Percentiles rank a stretch among this genome's conserved stretches.
These are phyloP conservation scores for Phlegmacium glaucopus DNA, from an alignment of 768 basidiomycete species.

Conservation along the genomic window DNA sequence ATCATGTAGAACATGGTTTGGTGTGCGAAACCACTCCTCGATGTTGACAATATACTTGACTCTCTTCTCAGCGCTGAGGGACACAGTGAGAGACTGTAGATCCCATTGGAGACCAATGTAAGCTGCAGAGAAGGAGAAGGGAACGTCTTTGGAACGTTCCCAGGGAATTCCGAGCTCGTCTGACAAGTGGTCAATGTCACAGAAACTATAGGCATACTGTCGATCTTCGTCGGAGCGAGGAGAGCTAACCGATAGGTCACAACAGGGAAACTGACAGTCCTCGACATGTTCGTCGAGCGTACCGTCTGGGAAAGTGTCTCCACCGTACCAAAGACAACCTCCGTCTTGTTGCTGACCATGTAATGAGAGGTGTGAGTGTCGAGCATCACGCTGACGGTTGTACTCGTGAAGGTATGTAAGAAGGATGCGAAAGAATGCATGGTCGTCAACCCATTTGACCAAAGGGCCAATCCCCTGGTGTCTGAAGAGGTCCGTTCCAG, in stretches of 20 bases:
- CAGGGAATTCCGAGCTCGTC: constrained; percentile 17
- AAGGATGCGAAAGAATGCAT: constrained; percentile 25
- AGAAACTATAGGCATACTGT: constrained; percentile 1
- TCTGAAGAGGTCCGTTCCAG: constrained; percentile 18
- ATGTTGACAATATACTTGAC: constrained; percentile 22
- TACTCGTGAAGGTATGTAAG: constrained; percentile 15
- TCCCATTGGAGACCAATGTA: constrained; percentile 15
- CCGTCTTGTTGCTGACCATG: neutral
- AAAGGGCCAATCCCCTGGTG: constrained; percentile 24
- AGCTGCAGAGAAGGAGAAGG: constrained; percentile 2
- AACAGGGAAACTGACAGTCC: neutral
- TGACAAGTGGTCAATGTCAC: constrained; percentile 32
- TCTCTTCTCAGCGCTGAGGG: neutral
- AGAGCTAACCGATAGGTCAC: neutral
- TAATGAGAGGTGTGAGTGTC: constrained; percentile 3
- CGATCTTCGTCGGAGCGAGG: constrained; percentile 7
- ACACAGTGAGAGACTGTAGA: neutral
- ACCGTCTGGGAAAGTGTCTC: constrained; percentile 19
- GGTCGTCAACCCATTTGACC: constrained; percentile 31
- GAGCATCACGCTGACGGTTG: constrained; percentile 17
- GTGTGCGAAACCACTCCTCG: constrained; percentile 9
- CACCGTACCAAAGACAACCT: constrained; percentile 22
- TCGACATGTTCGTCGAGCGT: neutral
- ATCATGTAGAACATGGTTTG: constrained; percentile 24
- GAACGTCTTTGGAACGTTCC: constrained; percentile 13